These are phyloP conservation scores for Nicotiana tomentosiformis DNA, from an alignment of 257 asterid species.

Conservation along the genomic window DNA sequence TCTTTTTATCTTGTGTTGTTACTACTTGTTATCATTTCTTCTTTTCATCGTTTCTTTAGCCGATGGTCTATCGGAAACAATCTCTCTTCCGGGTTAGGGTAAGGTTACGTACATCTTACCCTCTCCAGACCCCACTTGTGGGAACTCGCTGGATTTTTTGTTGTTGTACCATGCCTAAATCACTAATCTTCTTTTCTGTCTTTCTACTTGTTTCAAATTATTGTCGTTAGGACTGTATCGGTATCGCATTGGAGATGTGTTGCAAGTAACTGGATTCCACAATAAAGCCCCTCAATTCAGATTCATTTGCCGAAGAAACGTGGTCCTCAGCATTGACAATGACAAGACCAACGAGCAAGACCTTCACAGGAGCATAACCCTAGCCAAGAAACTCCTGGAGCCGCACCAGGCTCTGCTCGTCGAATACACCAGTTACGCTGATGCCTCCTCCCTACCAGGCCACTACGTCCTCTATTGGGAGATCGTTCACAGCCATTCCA, in stretches of 20 bases:
- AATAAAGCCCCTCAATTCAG: constrained; percentile 63
- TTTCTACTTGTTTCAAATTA: neutral
- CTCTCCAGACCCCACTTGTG: too few relatives aligned
- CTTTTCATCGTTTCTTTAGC: too few relatives aligned
- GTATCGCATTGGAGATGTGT: constrained; percentile 71
- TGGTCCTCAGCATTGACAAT: constrained; percentile 65
- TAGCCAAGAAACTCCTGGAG: constrained; percentile 41
- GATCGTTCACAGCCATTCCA: constrained; percentile 31
- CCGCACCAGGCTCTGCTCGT: constrained; percentile 52
- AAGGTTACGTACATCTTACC: too few relatives aligned
- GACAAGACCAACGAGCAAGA: constrained; percentile 74
- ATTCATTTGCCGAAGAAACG: constrained; percentile 73
- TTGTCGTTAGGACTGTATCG: constrained; percentile 40
- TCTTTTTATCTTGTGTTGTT: too few relatives aligned
- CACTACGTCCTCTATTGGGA: constrained; percentile 84
- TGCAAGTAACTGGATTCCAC: constrained; percentile 70
- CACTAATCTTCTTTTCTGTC: neutral
- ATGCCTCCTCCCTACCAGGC: constrained; percentile 64
- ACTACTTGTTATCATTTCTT: too few relatives aligned
- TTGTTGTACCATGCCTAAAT: too few relatives aligned
- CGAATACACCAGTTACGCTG: constrained; percentile 78
- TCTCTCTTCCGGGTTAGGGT: too few relatives aligned
- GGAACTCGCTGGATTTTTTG: too few relatives aligned
- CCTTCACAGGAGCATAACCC: constrained; percentile 66
- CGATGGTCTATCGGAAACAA: too few relatives aligned